Evolutionary conservation across 2,329 filamentous ascomycete genomes (phyloP), one percentile per base, ranked within the genome.

Genomic region (Ceratocystiopsis minuta): DNA sequence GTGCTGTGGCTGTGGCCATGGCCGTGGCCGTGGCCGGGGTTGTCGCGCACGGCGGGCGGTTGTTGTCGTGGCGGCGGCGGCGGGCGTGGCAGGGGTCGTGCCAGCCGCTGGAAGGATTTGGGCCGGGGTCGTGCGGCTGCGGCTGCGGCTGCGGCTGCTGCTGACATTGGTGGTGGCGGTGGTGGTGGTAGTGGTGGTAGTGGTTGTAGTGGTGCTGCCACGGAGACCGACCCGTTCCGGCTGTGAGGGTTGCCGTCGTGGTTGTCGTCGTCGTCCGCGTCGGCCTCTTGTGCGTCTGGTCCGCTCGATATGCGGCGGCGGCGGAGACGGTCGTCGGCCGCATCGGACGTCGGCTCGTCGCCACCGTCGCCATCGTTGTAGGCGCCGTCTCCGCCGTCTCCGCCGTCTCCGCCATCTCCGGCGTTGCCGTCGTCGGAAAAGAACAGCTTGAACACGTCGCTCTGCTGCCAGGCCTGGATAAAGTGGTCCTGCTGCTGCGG

Each of bases 381-480:
- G n/a, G n/a, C n/a, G 7, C 10, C n/a, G 15, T 16, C 34, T 6
- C 38, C 24, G 20, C 16, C 36, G 35, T 38, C 13, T n/a, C 37
- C 32, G 33, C 47, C 16, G 35, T 36, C 36, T 6, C 31, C 37
- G 14, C 42, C 39, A 16, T 20, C 28, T 24, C 20, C 32, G 33
- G 20, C 39, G 36, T 17, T 10, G 2, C 39, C 39, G 10, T 53
- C 51, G 36, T 53, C 52, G 18, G 48, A 51, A 24, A 60, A 60
- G 40, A 60, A 58, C 10, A 56, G 40, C 37, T 46, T 47, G 49
- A 58, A 59, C 3, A 59, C 56, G 18, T 51, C 50, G 45, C 56
- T 58, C 43, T 57, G 52, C 49, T 59, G 57, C 57, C 57, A 60
- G 20, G 47, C 50, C 43, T 50, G 51, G 39, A 60, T 59, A 37